Evolutionary conservation across 148 eudicot species (phyloP).

Genomic region (Drosera capensis): DNA sequence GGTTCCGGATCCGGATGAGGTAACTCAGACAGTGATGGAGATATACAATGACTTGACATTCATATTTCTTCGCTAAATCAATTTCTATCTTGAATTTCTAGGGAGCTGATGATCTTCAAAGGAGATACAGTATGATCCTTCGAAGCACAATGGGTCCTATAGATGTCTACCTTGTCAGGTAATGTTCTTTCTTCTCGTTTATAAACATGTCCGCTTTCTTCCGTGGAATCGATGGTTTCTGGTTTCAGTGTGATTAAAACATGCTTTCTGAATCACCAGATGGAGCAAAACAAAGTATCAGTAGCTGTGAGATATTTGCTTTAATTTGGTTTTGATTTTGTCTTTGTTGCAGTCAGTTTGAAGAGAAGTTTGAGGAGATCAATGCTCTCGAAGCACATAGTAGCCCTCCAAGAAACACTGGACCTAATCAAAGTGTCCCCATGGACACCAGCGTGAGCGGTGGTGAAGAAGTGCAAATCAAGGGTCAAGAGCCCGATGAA

Average conservation of each 20-base stretch:
- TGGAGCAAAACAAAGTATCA: too few relatives aligned
- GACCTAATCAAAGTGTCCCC: slow-evolving; percentile 15
- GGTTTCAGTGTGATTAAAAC: not conserved
- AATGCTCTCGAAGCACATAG: slow-evolving; percentile 43
- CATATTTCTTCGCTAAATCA: not conserved
- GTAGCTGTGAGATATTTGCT: too few relatives aligned
- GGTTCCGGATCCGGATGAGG: slow-evolving; percentile 98
- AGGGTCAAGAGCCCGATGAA: slow-evolving; percentile 29
- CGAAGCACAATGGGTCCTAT: slow-evolving; percentile 99
- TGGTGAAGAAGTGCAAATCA: slow-evolving; percentile 23
- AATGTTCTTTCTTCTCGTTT: slow-evolving; percentile 5
- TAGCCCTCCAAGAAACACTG: slow-evolving; percentile 34
- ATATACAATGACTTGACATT: not conserved
- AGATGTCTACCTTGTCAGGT: slow-evolving; percentile 98
- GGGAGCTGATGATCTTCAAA: slow-evolving; percentile 86
- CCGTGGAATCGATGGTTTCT: not conserved
- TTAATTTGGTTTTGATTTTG: slow-evolving; percentile 4
- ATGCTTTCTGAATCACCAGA: not conserved
- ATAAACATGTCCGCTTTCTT: not conserved
- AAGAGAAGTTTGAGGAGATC: slow-evolving; percentile 89
- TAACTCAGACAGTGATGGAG: slow-evolving; percentile 11
- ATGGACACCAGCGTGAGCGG: slow-evolving; percentile 17
- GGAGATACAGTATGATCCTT: slow-evolving; percentile 87
- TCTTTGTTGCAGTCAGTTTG: slow-evolving; percentile 61
- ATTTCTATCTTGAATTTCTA: slow-evolving; percentile 20